Evolutionary conservation across 768 basidiomycete species (phyloP), one percentile per base, ranked within the genome.

Genomic region (Podaxis mareebaensis): DNA sequence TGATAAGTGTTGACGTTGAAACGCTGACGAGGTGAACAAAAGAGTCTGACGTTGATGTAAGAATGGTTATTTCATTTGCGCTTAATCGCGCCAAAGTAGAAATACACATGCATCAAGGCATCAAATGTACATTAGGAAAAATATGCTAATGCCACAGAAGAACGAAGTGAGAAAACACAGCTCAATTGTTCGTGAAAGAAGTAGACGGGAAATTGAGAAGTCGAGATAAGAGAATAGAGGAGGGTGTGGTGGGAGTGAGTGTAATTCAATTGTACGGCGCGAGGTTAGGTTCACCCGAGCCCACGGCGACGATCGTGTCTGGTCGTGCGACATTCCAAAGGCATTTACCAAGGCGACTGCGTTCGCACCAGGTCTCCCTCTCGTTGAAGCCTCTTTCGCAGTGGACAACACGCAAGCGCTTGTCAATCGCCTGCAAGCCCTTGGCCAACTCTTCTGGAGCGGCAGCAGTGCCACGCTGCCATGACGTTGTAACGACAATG

Each of bases 351-450:
- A 62, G 53, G 4, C 61, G 53, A 20, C 42, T 46, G 20, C 61
- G 53, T 22, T 62, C 53, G 22, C 53, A 46, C 61, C 61, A 62
- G 6, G 42, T 20, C 10, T 54, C 61, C 53, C 53, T n/a, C 20
- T 62, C 61, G 42, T 42, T 62, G 36, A 62, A 62, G 4, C 42
- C 61, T 22, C 61, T 33, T 20, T 55, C 53, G 15, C 53, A 55
- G 7, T 62, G 61, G 5, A 62, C 61, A 36, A 62, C 61, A 20
- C 53, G 53, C 22, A 62, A 48, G 12, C 53, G 61, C 20, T 55
- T 62, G 36, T 62, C 61, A 62, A 62, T 62, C 12, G 28, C 61
- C 28, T 62, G 61, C 10, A 62, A 36, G 15, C 53, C 61, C 33
- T 62, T 62, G 4, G 54, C 61, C 28, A 62, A 36, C 22, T 54